phyloP scores from a whole-genome alignment of 2,329 filamentous ascomycete genomes.

The Clonostachys rosea region DNA sequence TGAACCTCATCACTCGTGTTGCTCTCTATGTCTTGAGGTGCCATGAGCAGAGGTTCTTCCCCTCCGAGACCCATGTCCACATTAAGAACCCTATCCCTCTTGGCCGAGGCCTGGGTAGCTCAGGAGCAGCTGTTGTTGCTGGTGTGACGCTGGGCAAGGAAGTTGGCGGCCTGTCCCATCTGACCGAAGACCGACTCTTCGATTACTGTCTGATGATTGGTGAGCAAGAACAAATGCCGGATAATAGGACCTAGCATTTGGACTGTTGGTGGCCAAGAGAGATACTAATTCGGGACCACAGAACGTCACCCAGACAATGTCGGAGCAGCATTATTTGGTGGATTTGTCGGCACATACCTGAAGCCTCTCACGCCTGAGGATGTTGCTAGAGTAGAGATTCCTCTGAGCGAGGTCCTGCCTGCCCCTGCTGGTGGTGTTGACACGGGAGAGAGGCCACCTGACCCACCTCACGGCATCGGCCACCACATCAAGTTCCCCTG shows the following conservation, averaged over 20 bases:
- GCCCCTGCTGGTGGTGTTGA: slow-evolving; percentile 86
- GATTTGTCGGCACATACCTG: slow-evolving; percentile 94
- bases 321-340: slow-evolving; percentile 89
- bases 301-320: slow-evolving; percentile 92
- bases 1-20: slow-evolving; percentile 90
- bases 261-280: background rate
- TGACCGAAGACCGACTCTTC: slow-evolving; percentile 78
- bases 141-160: slow-evolving; percentile 92
- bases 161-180: slow-evolving; percentile 68
- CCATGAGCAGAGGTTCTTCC: slow-evolving; percentile 81
- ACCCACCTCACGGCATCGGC: slow-evolving; percentile 88
- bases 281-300: slow-evolving; percentile 17
- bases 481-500: slow-evolving; percentile 95
- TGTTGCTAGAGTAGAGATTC: slow-evolving; percentile 86
- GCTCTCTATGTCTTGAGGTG: slow-evolving; percentile 93
- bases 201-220: slow-evolving; percentile 98
- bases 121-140: slow-evolving; percentile 90
- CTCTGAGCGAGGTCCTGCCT: slow-evolving; percentile 87
- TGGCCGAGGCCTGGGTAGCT: slow-evolving; percentile 89
- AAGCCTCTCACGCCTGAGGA: slow-evolving; percentile 89
- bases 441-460: slow-evolving; percentile 79
- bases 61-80: slow-evolving; percentile 82
- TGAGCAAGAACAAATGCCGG: slow-evolving; percentile 23
- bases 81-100: slow-evolving; percentile 95
- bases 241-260: background rate